Evolutionary conservation across 2,329 filamentous ascomycete genomes (phyloP), one percentile per base, ranked within the genome.

Genomic region (Arthrinium puccinioides): DNA sequence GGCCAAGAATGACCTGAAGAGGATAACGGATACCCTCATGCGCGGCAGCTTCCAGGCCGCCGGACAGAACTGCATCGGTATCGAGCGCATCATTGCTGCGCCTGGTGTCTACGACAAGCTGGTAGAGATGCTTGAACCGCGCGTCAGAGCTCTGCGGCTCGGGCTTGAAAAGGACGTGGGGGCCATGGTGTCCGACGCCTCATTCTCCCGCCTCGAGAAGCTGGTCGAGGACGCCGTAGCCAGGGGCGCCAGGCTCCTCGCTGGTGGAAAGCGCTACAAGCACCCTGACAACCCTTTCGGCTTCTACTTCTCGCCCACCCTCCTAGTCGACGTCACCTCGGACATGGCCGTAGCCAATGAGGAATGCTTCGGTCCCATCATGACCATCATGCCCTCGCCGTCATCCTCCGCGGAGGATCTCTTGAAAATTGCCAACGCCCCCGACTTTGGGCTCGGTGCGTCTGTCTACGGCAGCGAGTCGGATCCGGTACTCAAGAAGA

Each of bases 31-130:
- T 44, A 84, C 94, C 45, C 76, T 97, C 44, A 82, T 98, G 65
- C 80, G 92, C 37, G 92, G 90, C 36, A 87, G 87, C 9, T 98
- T 97, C 64, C 92, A 98, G 62, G 88, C 88, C 36, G 83, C 88
- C 13, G 92, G 92, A 2, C 92, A 98, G 61, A 98, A 98, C 65
- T 98, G 92, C 63, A 90, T 98, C 55, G 92, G 92, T 38, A 90
- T 96, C 48, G 92, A 98, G 66, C 84, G 92, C 39, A 82, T 97
- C 54, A 82, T 97, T 49, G 87, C 84, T 18, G 74, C 85, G 13
- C 82, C 87, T 2, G 68, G 66, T n/a, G 72, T 86, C 36, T 94
- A 97, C 65, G 71, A 84, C 44, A 69, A 69, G 39, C 74, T 98
- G 16, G 65, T 95, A 36, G 61, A 69, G 5, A 70, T 79, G 43